A percentile compares a stretch with the other conserved stretches of the same genome.
phyloP scores from a whole-genome alignment of 495 filamentous ascomycete species.

The Aspergillus panamensis region DNA sequence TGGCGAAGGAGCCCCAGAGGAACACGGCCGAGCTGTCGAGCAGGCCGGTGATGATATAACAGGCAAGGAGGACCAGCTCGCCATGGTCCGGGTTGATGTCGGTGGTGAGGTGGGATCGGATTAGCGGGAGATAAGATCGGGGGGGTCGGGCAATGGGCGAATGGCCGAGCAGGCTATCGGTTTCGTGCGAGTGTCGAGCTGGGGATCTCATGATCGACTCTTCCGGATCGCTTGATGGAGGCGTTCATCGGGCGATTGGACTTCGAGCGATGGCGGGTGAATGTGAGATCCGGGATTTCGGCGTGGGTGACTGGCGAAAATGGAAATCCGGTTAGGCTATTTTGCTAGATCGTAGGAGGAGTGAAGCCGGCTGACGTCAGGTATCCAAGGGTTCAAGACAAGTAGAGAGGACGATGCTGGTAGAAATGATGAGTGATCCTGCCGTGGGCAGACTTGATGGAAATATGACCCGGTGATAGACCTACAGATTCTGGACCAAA shows the following conservation, averaged over 20 bases:
- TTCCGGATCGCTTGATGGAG: neutral
- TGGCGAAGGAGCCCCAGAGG: constrained; percentile 73
- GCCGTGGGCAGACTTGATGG: no score
- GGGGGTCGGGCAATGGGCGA: neutral
- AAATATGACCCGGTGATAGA: no score
- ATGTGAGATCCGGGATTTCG: no score
- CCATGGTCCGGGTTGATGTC: constrained; percentile 54
- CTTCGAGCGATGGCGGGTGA: neutral
- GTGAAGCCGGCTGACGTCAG: no score
- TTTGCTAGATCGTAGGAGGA: no score
- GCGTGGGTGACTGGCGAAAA: no score
- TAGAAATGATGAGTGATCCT: no score
- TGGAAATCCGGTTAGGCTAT: no score
- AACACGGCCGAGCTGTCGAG: constrained; percentile 69
- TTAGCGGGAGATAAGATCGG: neutral
- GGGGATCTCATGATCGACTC: neutral
- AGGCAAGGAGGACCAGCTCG: constrained; percentile 60
- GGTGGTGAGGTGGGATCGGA: constrained; percentile 32
- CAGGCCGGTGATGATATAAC: constrained; percentile 70
- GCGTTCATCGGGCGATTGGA: neutral
- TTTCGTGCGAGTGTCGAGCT: neutral
- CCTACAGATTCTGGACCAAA: no score
- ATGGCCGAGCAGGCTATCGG: neutral
- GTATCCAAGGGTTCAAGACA: no score
- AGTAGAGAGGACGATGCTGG: no score